Evolutionary conservation across 1,139 yeast species (phyloP).

Genomic region (Saccharomyces hybrid): DNA sequence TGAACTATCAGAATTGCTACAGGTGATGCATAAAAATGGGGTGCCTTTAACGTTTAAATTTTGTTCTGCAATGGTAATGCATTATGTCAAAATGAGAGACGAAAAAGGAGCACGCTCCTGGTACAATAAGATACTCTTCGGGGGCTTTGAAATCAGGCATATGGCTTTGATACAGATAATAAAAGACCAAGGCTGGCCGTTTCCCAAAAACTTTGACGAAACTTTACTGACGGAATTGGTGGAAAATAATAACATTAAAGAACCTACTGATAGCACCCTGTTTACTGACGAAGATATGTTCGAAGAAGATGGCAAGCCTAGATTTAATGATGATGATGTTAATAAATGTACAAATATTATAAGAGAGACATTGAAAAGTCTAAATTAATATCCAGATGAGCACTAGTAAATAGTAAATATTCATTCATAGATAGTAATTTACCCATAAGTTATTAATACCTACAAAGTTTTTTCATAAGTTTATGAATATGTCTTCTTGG

Average conservation of each 20-base stretch:
- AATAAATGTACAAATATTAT: not conserved
- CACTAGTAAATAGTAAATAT: not conserved
- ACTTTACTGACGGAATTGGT: constrained; percentile 1
- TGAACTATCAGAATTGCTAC: constrained; percentile 16
- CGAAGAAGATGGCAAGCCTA: constrained; percentile 1
- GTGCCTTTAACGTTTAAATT: constrained; percentile 23
- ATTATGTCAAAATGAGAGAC: constrained; percentile 13
- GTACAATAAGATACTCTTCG: constrained; percentile 21
- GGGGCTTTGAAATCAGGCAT: constrained; percentile 21
- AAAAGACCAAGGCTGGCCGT: constrained; percentile 20
- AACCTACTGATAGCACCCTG: not conserved
- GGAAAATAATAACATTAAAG: not conserved
- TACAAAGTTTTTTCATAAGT: not conserved
- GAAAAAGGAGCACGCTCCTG: constrained; percentile 23
- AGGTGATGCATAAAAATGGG: constrained; percentile 18
- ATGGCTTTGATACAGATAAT: constrained; percentile 14
- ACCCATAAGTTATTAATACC: not conserved
- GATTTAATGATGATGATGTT: not conserved
- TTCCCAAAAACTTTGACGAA: constrained; percentile 18
- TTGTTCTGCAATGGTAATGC: constrained; percentile 23
- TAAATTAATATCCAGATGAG: not conserved
- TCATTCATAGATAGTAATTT: not conserved
- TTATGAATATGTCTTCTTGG: not conserved
- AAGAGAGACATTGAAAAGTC: not conserved
- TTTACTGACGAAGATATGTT: not conserved